These are phyloP conservation scores for Melianthus villosus DNA, from an alignment of 441 rosid species.

Conservation along the genomic window DNA sequence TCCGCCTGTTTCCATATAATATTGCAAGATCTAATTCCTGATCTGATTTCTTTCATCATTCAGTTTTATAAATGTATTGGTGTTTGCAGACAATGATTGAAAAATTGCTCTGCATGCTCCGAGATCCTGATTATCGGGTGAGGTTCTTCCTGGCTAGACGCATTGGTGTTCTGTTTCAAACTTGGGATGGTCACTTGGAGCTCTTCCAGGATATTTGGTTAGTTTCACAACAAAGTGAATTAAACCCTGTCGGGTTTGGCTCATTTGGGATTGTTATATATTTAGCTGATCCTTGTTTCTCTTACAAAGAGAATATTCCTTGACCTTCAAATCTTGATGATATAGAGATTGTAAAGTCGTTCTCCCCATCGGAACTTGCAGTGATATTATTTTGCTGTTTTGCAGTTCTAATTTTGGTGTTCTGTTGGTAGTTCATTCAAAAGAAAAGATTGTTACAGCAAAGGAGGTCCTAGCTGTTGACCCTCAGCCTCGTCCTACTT, in stretches of 20 bases:
- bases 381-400: constrained; percentile 7
- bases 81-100: constrained; percentile 63
- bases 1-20: neutral
- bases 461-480: constrained; percentile 63
- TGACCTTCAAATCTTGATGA: no score
- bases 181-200: constrained; percentile 97
- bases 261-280: no score
- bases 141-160: constrained; percentile 52
- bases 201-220: constrained; percentile 88
- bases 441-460: constrained; percentile 59
- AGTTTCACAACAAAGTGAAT: no score
- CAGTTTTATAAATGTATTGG: constrained; percentile 10
- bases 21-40: neutral
- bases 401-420: constrained; percentile 73
- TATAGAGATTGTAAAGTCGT: neutral
- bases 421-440: constrained; percentile 43
- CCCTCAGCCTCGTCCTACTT: constrained; percentile 48
- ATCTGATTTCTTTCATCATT: neutral
- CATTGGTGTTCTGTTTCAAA: constrained; percentile 81
- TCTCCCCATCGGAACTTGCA: no score
- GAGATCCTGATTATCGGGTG: constrained; percentile 86
- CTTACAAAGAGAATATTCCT: no score
- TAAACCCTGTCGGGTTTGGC: no score
- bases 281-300: neutral
- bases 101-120: constrained; percentile 49